Percentiles rank a stretch among this genome's conserved stretches.
Conservation (phyloP, 1,139 yeast genomes). For the Debaryomycetaceae sp. region DNA sequence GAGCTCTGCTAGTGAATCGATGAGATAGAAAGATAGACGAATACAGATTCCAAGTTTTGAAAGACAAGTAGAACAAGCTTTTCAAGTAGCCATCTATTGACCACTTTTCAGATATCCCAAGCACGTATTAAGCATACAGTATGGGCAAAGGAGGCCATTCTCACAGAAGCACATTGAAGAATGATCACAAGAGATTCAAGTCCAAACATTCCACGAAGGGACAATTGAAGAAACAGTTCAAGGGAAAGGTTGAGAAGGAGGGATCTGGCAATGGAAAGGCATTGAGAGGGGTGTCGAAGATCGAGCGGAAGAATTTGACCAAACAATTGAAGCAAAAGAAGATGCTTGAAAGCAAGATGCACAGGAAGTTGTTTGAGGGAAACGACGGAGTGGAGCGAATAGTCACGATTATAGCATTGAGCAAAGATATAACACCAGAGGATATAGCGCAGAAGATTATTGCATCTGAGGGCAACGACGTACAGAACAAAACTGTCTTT, state of each 20-base stretch:
- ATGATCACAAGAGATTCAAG: conserved; percentile 85
- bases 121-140: neutral
- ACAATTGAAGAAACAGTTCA: conserved; percentile 68
- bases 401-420: conserved; percentile 75
- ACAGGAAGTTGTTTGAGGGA: conserved; percentile 76
- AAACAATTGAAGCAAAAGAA: conserved; percentile 77
- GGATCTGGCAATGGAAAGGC: conserved; percentile 32
- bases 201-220: conserved; percentile 92
- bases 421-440: conserved; percentile 61
- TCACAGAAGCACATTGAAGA: conserved; percentile 79
- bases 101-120: too few species aligned
- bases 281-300: conserved; percentile 50
- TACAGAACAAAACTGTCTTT: conserved; percentile 27
- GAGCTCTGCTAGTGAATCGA: neutral
- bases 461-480: conserved; percentile 25
- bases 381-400: conserved; percentile 77
- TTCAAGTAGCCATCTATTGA: too few species aligned
- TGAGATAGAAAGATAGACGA: neutral
- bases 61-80: too few species aligned
- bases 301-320: conserved; percentile 74
- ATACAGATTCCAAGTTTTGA: neutral
- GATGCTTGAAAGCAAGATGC: conserved; percentile 48
- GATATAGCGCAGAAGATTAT: conserved; percentile 55
- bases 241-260: conserved; percentile 82
- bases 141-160: conserved; percentile 70